Percentiles rank a stretch among this genome's conserved stretches.
phyloP scores from a whole-genome alignment of 176 grass and related monocot species.

The Pontederia paniculata region DNA sequence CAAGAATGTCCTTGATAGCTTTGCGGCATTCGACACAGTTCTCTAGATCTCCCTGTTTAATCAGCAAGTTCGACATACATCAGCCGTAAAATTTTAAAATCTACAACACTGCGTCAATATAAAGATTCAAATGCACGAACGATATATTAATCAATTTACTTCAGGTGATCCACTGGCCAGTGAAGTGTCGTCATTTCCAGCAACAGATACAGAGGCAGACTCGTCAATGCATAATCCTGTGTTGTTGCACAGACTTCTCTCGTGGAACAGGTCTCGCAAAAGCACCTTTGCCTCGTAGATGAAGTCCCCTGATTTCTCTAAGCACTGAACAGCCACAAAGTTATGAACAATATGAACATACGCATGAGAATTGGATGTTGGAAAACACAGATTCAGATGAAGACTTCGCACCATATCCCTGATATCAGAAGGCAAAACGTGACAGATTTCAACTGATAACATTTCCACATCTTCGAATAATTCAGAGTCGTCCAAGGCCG shows the following conservation, averaged over 20 bases:
- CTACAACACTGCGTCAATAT: background rate
- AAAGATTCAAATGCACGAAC: background rate
- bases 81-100: background rate
- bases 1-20: background rate
- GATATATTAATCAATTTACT: background rate
- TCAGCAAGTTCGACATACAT: background rate
- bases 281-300: background rate
- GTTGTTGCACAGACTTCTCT: background rate
- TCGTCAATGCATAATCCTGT: background rate
- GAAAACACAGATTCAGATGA: background rate
- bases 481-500: background rate
- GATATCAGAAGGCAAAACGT: constrained; percentile 1
- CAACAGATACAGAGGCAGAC: background rate
- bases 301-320: background rate
- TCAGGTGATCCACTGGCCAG: background rate
- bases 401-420: background rate
- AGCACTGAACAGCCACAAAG: background rate
- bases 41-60: background rate
- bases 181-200: background rate
- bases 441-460: background rate
- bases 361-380: background rate
- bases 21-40: background rate
- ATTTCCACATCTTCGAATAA: background rate
- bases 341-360: background rate
- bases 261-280: background rate